Evolutionary conservation across 108 stramenopile species (phyloP).

Genomic region (Bacterosira constricta): DNA sequence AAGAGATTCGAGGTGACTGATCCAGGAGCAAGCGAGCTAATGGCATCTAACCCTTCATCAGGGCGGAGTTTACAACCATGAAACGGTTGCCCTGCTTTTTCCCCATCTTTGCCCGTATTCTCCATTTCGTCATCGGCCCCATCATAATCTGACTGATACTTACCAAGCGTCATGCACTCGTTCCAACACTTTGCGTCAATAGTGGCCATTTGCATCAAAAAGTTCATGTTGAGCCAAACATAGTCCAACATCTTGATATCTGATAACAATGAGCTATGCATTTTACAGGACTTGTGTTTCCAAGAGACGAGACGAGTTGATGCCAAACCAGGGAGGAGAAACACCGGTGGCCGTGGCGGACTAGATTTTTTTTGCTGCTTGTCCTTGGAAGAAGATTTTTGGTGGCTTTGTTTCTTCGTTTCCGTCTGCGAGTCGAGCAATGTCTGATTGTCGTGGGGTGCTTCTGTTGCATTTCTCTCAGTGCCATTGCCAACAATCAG

Average conservation of each 20-base stretch:
- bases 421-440: too few species aligned
- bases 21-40: conserved; percentile 75
- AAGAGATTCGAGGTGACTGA: conserved; percentile 64
- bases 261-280: conserved; percentile 48
- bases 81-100: neutral
- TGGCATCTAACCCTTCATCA: conserved; percentile 87
- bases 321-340: conserved; percentile 85
- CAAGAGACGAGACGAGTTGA: conserved; percentile 83
- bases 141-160: conserved; percentile 78
- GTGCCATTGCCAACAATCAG: neutral
- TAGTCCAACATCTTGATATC: conserved; percentile 88
- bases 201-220: conserved; percentile 82
- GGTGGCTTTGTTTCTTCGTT: neutral
- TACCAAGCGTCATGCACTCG: conserved; percentile 77
- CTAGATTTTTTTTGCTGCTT: conserved; percentile 26
- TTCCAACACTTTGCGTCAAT: conserved; percentile 72
- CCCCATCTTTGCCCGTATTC: neutral
- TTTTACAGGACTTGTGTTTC: conserved; percentile 78
- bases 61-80: conserved; percentile 86
- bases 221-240: conserved; percentile 84
- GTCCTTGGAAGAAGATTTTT: neutral
- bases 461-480: neutral
- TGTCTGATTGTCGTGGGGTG: neutral
- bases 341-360: conserved; percentile 74
- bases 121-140: conserved; percentile 36